Evolutionary conservation across 352 stramenopile genomes (phyloP).

Genomic region (Pythium sukuiense): DNA sequence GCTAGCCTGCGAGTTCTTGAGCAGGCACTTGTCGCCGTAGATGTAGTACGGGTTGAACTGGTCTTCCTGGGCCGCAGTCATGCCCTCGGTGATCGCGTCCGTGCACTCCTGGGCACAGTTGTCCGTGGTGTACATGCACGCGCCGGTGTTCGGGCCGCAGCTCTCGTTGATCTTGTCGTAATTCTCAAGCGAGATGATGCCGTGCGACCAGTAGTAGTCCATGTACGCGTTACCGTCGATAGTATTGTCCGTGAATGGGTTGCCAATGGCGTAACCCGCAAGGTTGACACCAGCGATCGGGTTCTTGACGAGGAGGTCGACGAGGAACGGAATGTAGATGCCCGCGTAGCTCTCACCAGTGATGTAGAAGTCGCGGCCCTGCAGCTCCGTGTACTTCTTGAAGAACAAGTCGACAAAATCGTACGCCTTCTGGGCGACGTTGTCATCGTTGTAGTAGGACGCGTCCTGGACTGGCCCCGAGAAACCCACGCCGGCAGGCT

Average conservation of each 20-base stretch:
- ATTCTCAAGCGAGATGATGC: conserved; percentile 75
- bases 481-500: conserved; percentile 73
- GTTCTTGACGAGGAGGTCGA: conserved; percentile 67
- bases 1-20: conserved; percentile 55
- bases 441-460: conserved; percentile 83
- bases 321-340: conserved; percentile 90
- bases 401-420: conserved; percentile 78
- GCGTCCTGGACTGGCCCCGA: conserved; percentile 52
- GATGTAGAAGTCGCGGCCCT: conserved; percentile 79
- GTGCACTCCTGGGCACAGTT: conserved; percentile 47
- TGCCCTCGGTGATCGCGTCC: conserved; percentile 48
- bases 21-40: conserved; percentile 78
- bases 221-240: conserved; percentile 60
- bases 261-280: conserved; percentile 77
- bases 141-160: conserved; percentile 57
- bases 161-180: conserved; percentile 62
- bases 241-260: conserved; percentile 46
- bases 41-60: conserved; percentile 79
- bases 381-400: conserved; percentile 66
- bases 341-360: conserved; percentile 85
- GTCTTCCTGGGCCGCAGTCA: conserved; percentile 42
- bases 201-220: conserved; percentile 87
- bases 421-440: conserved; percentile 72
- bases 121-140: conserved; percentile 54
- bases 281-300: conserved; percentile 71